phyloP scores from a whole-genome alignment of 2,329 filamentous ascomycete genomes.

The Claviceps paspali region DNA sequence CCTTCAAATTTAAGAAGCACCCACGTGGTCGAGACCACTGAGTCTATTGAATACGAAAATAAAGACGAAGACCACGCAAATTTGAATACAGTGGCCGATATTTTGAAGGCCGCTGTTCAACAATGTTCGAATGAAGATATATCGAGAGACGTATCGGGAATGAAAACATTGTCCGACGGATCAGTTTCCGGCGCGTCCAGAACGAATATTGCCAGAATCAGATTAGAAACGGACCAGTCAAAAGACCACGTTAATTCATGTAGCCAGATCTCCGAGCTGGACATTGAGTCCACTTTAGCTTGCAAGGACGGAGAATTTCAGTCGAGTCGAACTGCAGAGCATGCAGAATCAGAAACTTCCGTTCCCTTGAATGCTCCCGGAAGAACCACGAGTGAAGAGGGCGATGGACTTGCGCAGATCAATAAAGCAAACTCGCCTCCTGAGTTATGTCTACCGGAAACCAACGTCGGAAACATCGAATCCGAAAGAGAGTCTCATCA shows the following conservation, averaged over 20 bases:
- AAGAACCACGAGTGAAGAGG: neutral
- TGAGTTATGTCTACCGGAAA: neutral
- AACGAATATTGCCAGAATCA: neutral
- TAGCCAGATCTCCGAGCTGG: neutral
- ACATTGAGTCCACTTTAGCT: neutral
- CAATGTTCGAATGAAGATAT: neutral
- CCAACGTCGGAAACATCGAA: neutral
- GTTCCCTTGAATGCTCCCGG: neutral
- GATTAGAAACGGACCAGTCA: neutral
- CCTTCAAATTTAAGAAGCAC: neutral
- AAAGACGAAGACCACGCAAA: neutral
- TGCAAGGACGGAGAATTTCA: neutral
- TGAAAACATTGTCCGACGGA: neutral
- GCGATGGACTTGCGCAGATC: neutral
- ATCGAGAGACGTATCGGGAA: neutral
- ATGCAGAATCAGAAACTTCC: neutral
- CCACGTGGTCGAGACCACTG: neutral
- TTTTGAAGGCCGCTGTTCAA: neutral
- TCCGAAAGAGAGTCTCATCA: neutral
- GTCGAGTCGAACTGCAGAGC: neutral
- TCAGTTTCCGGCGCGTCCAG: neutral
- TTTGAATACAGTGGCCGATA: neutral
- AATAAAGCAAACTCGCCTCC: neutral
- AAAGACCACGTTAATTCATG: neutral
- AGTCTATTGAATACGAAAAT: neutral